Evolutionary conservation across 306 rosid species (phyloP).

Genomic region (Quillaja saponaria): DNA sequence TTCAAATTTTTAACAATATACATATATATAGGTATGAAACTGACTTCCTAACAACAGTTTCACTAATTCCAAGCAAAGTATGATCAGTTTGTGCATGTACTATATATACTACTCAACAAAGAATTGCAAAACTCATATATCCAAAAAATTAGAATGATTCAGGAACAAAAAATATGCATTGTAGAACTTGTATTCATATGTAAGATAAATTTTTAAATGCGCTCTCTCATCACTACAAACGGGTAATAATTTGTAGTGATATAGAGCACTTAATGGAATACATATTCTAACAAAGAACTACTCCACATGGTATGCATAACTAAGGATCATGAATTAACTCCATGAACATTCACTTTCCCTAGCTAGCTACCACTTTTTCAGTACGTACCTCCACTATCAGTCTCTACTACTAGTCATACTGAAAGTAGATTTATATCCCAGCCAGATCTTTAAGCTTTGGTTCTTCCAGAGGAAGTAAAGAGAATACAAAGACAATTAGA

Average conservation of each 20-base stretch:
- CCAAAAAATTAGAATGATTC: conserved; percentile 5
- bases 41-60: conserved; percentile 15
- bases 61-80: conserved; percentile 3
- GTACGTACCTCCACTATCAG: conserved; percentile 43
- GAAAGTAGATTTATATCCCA: conserved; percentile 42
- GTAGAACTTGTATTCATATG: conserved; percentile 30
- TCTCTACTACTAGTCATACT: conserved; percentile 40
- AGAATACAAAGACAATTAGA: conserved; percentile 45
- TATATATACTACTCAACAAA: background rate
- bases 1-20: conserved; percentile 32
- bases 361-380: conserved; percentile 42
- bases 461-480: conserved; percentile 39
- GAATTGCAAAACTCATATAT: too few species aligned
- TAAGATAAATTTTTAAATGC: too few species aligned
- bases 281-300: too few species aligned
- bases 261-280: too few species aligned
- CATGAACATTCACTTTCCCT: conserved; percentile 22
- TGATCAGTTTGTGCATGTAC: background rate
- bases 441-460: conserved; percentile 43
- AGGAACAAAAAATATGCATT: conserved; percentile 26
- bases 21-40: background rate
- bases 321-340: conserved; percentile 29
- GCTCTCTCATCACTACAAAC: too few species aligned
- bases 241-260: too few species aligned
- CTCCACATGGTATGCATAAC: background rate